A percentile compares a stretch with the other conserved stretches of the same genome.
phyloP scores from a whole-genome alignment of 139 green algal genomes.

The Chlorella sorokiniana region DNA sequence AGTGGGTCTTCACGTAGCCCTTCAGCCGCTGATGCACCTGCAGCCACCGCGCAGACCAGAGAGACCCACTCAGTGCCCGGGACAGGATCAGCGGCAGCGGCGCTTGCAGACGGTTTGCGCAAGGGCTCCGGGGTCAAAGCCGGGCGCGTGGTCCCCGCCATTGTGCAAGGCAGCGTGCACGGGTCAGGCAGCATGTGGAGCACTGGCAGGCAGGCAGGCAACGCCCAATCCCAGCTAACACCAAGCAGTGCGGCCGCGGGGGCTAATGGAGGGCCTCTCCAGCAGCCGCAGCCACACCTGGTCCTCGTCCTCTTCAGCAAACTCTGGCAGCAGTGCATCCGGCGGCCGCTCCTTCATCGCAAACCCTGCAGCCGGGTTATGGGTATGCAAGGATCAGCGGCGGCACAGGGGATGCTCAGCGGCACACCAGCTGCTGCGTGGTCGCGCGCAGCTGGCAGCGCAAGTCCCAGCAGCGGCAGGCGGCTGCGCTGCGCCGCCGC shows the following conservation, averaged over 20 bases:
- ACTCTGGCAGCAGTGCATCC: slow-evolving; percentile 58
- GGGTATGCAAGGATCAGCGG: background rate
- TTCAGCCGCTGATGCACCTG: slow-evolving; percentile 42
- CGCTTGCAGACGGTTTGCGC: too few relatives aligned
- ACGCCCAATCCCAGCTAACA: background rate
- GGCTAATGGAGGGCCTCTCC: too few relatives aligned
- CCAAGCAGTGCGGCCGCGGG: too few relatives aligned
- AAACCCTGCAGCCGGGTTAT: background rate
- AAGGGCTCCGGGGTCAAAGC: too few relatives aligned
- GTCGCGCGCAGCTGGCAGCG: slow-evolving; percentile 23
- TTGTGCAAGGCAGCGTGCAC: too few relatives aligned
- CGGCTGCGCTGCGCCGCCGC: slow-evolving; percentile 46
- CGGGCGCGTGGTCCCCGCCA: too few relatives aligned
- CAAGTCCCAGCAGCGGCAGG: too few relatives aligned
- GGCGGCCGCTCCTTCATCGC: slow-evolving; percentile 46
- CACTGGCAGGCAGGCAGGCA: too few relatives aligned
- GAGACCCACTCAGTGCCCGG: too few relatives aligned
- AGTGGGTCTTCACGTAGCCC: slow-evolving; percentile 44
- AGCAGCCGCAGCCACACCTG: background rate
- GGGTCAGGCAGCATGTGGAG: too few relatives aligned
- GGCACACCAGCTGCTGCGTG: slow-evolving; percentile 47
- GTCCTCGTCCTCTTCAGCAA: slow-evolving; percentile 15
- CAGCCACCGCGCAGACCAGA: background rate
- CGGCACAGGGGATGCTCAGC: too few relatives aligned
- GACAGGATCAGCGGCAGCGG: too few relatives aligned